phyloP scores from a whole-genome alignment of 2,329 filamentous ascomycete species.

The Fusarium pseudocircinatum region DNA sequence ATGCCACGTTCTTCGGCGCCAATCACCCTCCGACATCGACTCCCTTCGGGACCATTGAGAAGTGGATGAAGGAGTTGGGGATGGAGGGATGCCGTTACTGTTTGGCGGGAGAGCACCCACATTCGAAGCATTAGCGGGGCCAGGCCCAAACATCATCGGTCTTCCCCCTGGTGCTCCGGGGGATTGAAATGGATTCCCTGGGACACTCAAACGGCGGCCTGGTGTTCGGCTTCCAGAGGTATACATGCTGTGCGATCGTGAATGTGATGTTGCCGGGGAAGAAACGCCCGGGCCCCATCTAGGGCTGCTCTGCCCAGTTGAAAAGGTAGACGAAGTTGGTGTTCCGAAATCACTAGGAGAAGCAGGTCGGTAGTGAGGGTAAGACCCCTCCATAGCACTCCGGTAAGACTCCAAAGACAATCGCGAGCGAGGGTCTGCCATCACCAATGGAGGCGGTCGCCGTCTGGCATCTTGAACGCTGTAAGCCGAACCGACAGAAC shows the following conservation, averaged over 20 bases:
- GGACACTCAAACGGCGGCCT: constrained; percentile 82
- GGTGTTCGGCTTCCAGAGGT: constrained; percentile 69
- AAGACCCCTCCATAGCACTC: constrained; percentile 70
- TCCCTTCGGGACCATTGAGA: constrained; percentile 73
- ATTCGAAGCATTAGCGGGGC: constrained; percentile 65
- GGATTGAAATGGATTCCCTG: constrained; percentile 78
- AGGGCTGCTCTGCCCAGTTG: constrained; percentile 79
- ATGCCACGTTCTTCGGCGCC: constrained; percentile 90
- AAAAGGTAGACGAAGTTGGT: constrained; percentile 85
- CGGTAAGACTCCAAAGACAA: constrained; percentile 75
- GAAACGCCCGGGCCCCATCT: constrained; percentile 73
- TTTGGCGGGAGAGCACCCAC: constrained; percentile 63
- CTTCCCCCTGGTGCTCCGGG: constrained; percentile 66
- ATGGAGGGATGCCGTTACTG: constrained; percentile 69
- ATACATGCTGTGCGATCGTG: constrained; percentile 79
- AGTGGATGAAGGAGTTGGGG: constrained; percentile 72
- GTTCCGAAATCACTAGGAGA: constrained; percentile 82
- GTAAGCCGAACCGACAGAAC: constrained; percentile 73
- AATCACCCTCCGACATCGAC: constrained; percentile 76
- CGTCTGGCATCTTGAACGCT: constrained; percentile 73
- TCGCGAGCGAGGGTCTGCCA: constrained; percentile 77
- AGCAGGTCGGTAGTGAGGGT: constrained; percentile 66
- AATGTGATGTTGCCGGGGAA: constrained; percentile 77
- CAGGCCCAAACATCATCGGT: constrained; percentile 63
- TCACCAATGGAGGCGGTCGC: constrained; percentile 82